Base-by-base conservation (phyloP, 2,329 filamentous ascomycete species). In the Tolypocladium inflatum region DNA sequence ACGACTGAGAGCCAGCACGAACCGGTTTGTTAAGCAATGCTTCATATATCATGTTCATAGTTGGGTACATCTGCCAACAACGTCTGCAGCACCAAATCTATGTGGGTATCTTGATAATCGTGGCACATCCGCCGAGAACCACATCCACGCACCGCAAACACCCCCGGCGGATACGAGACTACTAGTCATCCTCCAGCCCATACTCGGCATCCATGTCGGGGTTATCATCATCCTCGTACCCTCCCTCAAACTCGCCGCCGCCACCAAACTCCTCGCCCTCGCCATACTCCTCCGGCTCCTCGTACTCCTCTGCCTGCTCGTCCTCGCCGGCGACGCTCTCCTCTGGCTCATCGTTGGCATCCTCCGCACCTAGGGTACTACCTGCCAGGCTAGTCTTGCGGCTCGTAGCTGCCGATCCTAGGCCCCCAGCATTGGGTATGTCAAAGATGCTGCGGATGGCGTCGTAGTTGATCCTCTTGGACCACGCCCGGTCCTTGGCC, bases 381-480 rank as follows among this genome's bases (percentile, higher is more conserved):
- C 71, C 72, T 1, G 70, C 72, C 39, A 71, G 59, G 48, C 73
- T 74, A 23, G 69, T 76, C 67, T 68, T 75, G 55, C 74, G 74
- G 58, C 79, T 82, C 42, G 76, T 80, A 0, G 76, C 76, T 15
- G 76, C 77, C 30, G 80, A 82, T 0, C 80, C 80, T 0, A 79
- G 75, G 0, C 77, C 78, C 2, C 68, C 71, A 39, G 69, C 68
- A 61, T 75, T 73, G 26, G 72, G 70, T 63, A 74, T 70, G 63
- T 80, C 78, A 61, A 86, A 86, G 30, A 87, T 77, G 59, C 76
- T 80, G 51, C 78, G 75, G 61, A 87, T 81, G 42, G 80, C 81
- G 57, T 83, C 80, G 70, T 90, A 91, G 64, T 91, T 90, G 68
- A 91, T 88, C 67, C 89, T 86, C 71, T 86, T 88, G 61, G 85